Conservation (phyloP, 768 basidiomycete genomes). For the Pisolithus tinctorius region DNA sequence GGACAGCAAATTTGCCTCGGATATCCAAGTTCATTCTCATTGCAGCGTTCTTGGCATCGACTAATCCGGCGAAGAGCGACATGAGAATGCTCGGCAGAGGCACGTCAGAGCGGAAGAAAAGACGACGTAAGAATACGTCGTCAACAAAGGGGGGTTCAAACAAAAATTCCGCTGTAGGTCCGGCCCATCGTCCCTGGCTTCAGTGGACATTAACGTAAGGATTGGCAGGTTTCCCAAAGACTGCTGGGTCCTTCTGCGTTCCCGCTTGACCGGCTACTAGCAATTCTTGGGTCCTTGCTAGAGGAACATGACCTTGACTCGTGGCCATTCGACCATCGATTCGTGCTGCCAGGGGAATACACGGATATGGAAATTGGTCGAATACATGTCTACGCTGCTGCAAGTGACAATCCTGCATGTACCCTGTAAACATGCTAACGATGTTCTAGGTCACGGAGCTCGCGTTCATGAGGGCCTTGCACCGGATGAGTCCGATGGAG, state of each 20-base stretch:
- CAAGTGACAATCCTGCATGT: constrained; percentile 28
- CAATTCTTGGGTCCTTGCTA: constrained; percentile 70
- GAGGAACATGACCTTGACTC: constrained; percentile 59
- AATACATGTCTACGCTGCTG: constrained; percentile 52
- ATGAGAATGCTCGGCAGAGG: constrained; percentile 77
- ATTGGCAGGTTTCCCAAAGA: constrained; percentile 61
- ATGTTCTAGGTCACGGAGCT: constrained; percentile 56
- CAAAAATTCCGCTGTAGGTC: constrained; percentile 42
- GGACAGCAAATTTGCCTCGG: constrained; percentile 41
- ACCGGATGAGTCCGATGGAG: constrained; percentile 54
- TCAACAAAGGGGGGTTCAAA: constrained; percentile 29
- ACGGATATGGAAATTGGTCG: constrained; percentile 69
- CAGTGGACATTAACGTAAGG: neutral
- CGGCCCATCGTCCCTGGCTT: constrained; percentile 2
- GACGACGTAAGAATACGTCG: constrained; percentile 37
- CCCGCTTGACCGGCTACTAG: constrained; percentile 71
- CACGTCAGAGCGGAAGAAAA: constrained; percentile 55
- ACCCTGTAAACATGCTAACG: neutral
- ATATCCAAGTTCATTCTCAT: constrained; percentile 73
- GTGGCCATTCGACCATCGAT: constrained; percentile 39
- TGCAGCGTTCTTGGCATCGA: constrained; percentile 75
- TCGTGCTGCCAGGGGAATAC: constrained; percentile 57
- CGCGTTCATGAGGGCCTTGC: constrained; percentile 55
- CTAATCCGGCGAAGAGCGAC: constrained; percentile 78
- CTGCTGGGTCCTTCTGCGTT: constrained; percentile 75